These are phyloP conservation scores for Linum trigynum DNA, from an alignment of 345 rosid species.

Conservation along the genomic window DNA sequence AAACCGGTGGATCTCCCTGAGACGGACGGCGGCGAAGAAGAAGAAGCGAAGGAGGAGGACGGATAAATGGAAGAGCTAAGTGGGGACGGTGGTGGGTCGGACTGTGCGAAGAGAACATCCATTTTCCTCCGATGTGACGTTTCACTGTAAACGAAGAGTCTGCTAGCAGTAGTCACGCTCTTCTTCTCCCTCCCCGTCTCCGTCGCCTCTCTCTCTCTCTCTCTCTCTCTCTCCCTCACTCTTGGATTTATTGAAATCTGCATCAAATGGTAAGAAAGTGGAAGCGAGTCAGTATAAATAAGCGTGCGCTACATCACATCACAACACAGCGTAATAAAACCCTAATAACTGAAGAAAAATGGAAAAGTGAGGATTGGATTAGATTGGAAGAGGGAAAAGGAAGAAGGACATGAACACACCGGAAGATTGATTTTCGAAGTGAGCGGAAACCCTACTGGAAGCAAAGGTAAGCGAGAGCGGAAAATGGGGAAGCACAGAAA, in stretches of 20 bases:
- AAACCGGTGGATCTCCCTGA: slow-evolving; percentile 9
- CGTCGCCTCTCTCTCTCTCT: background rate
- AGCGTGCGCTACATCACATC: slow-evolving; percentile 11
- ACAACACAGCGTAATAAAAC: slow-evolving; percentile 10
- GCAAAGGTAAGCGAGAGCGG: slow-evolving; percentile 19
- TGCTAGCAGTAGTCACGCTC: too few species aligned
- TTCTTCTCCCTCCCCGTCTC: too few species aligned
- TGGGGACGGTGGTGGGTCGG: slow-evolving; percentile 2
- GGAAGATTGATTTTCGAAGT: slow-evolving; percentile 21
- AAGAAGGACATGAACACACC: slow-evolving; percentile 12
- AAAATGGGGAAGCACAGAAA: background rate
- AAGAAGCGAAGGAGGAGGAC: background rate
- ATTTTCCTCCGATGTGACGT: slow-evolving; percentile 2
- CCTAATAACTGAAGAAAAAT: background rate
- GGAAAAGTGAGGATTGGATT: slow-evolving; percentile 13
- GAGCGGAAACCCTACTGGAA: slow-evolving; percentile 13
- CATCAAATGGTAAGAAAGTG: slow-evolving; percentile 13
- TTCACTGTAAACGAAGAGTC: slow-evolving; percentile 3
- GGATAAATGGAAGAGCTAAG: slow-evolving; percentile 7
- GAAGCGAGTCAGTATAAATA: background rate
- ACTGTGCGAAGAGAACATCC: slow-evolving; percentile 4
- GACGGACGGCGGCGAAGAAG: background rate
- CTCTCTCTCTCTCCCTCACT: slow-evolving; percentile 10
- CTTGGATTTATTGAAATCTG: slow-evolving; percentile 21
- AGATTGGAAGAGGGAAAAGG: too few species aligned